Conservation (phyloP, 2,329 filamentous ascomycete species). For the Phialophora chinensis region DNA sequence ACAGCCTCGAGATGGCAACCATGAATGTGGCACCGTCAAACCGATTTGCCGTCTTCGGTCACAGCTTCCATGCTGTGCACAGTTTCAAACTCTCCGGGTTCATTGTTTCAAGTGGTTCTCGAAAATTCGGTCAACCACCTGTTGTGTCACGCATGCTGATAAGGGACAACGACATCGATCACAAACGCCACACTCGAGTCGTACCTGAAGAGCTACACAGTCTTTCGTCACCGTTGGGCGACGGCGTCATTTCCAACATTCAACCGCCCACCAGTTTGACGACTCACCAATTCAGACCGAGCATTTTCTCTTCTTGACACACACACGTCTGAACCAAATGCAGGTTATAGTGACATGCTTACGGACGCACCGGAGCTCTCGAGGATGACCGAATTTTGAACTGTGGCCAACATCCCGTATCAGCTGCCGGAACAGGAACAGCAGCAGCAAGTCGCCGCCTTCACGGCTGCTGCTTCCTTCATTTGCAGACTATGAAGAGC, state of each 20-base stretch:
- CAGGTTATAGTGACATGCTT: background rate
- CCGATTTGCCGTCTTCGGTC: constrained; percentile 10
- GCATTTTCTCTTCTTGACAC: background rate
- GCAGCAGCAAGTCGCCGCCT: background rate
- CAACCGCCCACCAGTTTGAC: background rate
- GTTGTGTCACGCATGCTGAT: constrained; percentile 6
- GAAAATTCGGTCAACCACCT: constrained; percentile 5
- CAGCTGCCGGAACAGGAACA: background rate
- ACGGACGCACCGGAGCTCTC: background rate
- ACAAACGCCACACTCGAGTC: background rate
- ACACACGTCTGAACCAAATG: background rate
- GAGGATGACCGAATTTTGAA: background rate
- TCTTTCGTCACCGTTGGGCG: background rate
- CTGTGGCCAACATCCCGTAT: background rate
- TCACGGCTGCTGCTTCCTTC: background rate
- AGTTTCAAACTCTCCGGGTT: constrained; percentile 4
- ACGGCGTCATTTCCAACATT: background rate
- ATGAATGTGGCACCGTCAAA: constrained; percentile 14
- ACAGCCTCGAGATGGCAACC: constrained; percentile 9
- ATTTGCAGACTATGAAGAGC: background rate
- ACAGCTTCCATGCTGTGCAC: constrained; percentile 10
- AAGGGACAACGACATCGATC: background rate
- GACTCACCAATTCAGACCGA: background rate
- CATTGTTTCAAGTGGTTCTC: constrained; percentile 13
- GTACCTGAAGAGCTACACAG: background rate